Base-by-base conservation (phyloP, 2,329 filamentous ascomycete species). In the Ceratocystis ficicola region DNA sequence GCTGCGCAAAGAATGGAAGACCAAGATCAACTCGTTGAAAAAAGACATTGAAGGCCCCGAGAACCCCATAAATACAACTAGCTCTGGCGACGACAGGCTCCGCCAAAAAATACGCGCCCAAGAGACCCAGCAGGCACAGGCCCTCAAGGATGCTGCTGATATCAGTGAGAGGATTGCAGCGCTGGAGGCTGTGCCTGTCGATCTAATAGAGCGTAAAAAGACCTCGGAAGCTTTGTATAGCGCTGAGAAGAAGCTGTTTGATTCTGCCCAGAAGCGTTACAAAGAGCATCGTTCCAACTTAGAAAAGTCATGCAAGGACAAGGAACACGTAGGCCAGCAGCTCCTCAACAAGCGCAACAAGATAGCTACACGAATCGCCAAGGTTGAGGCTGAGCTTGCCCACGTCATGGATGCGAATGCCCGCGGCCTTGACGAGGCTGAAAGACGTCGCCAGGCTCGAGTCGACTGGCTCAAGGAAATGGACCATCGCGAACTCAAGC, bases 31-130 rank as follows among this genome's bases (percentile, higher is more conserved):
- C 70, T 77, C 81, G 22, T 76, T 89, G 70, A 86, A 83, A 71
- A 89, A 86, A 74, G 89, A 93, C 71, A 87, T 89, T 69, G 88
- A 91, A 71, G 82, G 81, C 62, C 79, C 89, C 46, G 82, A 83
- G 68, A 80, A 80, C 67, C 85, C 86, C 69, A 82, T 90, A 59
- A 80, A 85, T 66, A 86, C 86, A 44, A 81, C 83, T 17, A 87
- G 87, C 68, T 86, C 86, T 67, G 86, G 84, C 70, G 89, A 93
- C 74, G 89, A 92, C 72, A 87, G 88, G 72, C 82, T 87, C 70
- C 82, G 84, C 70, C 86, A 90, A 72, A 88, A 90, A 73, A 83
- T 89, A 59, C 82, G 86, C 68, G 89, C 92, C 74, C 86, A 89
- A 72, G 85, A 83, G 66, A 87, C 87, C 66, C 87, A 88, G 73